phyloP scores from a whole-genome alignment of 495 filamentous ascomycete genomes.

The Annulohypoxylon stygium region DNA sequence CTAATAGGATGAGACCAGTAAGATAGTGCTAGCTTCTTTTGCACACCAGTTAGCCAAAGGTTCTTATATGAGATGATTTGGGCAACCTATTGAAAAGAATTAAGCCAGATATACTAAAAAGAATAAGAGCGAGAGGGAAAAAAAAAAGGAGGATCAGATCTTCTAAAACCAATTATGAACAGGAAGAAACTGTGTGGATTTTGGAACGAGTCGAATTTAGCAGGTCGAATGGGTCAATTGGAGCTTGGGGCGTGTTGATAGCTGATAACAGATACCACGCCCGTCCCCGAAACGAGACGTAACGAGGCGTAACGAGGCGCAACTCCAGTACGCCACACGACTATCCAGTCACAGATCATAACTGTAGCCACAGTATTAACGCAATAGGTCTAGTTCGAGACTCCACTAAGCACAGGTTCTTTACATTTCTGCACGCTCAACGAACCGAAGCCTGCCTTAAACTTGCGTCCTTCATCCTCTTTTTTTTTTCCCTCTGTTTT shows the following conservation, averaged over 20 bases:
- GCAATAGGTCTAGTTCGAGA: background rate
- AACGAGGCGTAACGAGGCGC: no score
- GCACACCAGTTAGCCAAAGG: background rate
- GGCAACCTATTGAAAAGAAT: constrained; percentile 3
- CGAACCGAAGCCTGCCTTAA: background rate
- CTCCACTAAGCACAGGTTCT: constrained; percentile 4
- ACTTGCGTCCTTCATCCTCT: constrained; percentile 9
- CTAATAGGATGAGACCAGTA: constrained; percentile 24
- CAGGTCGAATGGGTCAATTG: constrained; percentile 26
- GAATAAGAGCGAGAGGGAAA: background rate
- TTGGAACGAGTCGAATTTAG: constrained; percentile 39
- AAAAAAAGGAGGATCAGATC: constrained; percentile 40
- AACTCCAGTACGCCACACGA: background rate
- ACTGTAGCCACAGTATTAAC: background rate
- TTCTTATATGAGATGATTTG: background rate
- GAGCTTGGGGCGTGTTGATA: constrained; percentile 32
- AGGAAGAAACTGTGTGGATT: constrained; percentile 36
- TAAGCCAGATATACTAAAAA: constrained; percentile 19
- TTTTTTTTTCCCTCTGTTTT: constrained; percentile 14
- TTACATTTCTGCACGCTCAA: constrained; percentile 10
- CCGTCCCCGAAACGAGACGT: background rate
- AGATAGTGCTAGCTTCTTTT: background rate
- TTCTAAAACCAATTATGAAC: constrained; percentile 30
- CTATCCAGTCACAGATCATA: background rate
- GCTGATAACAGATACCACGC: background rate